Evolutionary conservation across 805 yeast species (phyloP).

Genomic region (Ogataea nonfermentans): DNA sequence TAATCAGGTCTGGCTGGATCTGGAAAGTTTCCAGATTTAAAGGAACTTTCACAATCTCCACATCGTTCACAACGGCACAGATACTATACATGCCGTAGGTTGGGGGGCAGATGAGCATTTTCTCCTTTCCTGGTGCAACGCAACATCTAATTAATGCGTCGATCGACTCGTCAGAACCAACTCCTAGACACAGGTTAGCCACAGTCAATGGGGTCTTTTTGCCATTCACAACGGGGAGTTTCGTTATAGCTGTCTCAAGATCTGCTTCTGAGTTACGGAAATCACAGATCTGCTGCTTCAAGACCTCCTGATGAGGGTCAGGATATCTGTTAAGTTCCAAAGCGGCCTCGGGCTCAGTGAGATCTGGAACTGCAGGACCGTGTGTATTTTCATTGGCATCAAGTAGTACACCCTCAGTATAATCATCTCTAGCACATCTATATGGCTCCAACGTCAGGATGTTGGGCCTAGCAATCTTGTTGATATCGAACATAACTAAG

Average conservation of each 20-base stretch:
- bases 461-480: conserved; percentile 76
- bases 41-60: conserved; percentile 72
- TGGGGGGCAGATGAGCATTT: conserved; percentile 85
- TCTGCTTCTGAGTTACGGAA: conserved; percentile 60
- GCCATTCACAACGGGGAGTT: conserved; percentile 20
- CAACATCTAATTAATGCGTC: conserved; percentile 84
- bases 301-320: conserved; percentile 85
- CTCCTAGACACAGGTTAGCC: conserved; percentile 85
- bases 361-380: conserved; percentile 68
- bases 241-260: conserved; percentile 22
- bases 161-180: conserved; percentile 95
- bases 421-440: conserved; percentile 96
- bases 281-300: conserved; percentile 68
- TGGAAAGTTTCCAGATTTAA: conserved; percentile 65
- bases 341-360: conserved; percentile 43
- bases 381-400: conserved; percentile 97
- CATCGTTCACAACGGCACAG: conserved; percentile 87
- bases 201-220: conserved; percentile 32
- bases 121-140: conserved; percentile 80
- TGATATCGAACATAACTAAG: conserved; percentile 48
- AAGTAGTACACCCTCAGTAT: conserved; percentile 77
- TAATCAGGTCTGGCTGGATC: conserved; percentile 55
- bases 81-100: conserved; percentile 97
- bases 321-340: conserved; percentile 87
- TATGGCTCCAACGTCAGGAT: conserved; percentile 83